Evolutionary conservation across 352 stramenopile genomes (phyloP), one percentile per base, ranked within the genome.

Genomic region (Blastocystis sp.): DNA sequence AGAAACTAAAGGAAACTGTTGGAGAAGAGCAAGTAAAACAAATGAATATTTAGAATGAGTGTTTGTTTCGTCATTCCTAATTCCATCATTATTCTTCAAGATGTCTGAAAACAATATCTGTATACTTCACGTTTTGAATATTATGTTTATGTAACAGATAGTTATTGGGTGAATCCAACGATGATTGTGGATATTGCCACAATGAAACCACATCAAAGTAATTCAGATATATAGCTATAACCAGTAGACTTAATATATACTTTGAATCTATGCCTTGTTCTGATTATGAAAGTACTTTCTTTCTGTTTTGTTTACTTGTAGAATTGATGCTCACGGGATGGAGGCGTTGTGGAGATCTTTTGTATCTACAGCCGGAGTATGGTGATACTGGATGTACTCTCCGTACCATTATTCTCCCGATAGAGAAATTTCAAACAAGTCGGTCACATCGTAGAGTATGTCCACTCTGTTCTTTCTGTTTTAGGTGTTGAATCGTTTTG

Each of bases 401-500:
- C 12, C 43, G 69, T 16, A 80, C 46, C 6, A 37, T 80, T 46
- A 11, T 80, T 29, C 39, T 43, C 7, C 69, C 46, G 7, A 54
- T 80, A 6, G 43, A 80, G n/a, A 19, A 80, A 4, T 80, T 80
- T 63, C 46, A 27, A 1, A 27, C 69, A 24, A 49, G 21, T 39
- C 69, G 69, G n/a, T 59, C 42, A 16, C 69, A 80, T 24, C 12
- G 69, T 24, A 11, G 46, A 58, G 43, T 59, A 63, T 16, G 49
- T 39, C 11, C 42, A 5, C 6, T n/a, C 7, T 29, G 27, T 21
- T 7, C 16, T n/a, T 16, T 49, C 7, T 65, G 24, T 24, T 14
- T 29, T 80, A 80, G 69, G 69, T 80, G 29, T 14, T 80, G 14
- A 24, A 39, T 63, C 42, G 43, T 16, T 80, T 63, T 24, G 69